Conservation (phyloP, 2,329 filamentous ascomycete species). For the Coccinonectria pachysandricola region DNA sequence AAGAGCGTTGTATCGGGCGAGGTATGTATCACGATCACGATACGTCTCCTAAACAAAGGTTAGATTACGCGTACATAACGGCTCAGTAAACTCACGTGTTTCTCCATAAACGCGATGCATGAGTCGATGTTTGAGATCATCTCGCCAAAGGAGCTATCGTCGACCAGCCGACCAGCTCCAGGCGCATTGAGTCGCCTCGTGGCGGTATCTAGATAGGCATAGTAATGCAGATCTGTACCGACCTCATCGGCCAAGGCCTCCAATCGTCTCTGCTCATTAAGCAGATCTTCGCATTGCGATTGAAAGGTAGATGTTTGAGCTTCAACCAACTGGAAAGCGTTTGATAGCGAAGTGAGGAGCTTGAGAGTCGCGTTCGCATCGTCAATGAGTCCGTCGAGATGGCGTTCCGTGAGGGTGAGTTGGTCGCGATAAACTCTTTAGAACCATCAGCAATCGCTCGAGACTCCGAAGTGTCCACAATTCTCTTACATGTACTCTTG, state of each 20-base stretch:
- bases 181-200: slow-evolving; percentile 86
- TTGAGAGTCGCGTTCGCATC: slow-evolving; percentile 69
- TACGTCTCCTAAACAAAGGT: slow-evolving; percentile 53
- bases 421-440: slow-evolving; percentile 68
- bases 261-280: slow-evolving; percentile 71
- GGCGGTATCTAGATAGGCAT: slow-evolving; percentile 84
- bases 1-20: slow-evolving; percentile 76
- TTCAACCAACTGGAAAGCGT: slow-evolving; percentile 81
- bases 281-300: slow-evolving; percentile 78
- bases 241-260: slow-evolving; percentile 74
- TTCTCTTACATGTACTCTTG: slow-evolving; percentile 65
- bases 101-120: slow-evolving; percentile 86
- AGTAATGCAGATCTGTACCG: slow-evolving; percentile 85
- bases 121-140: slow-evolving; percentile 82
- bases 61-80: neutral
- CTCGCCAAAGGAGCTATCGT: slow-evolving; percentile 74
- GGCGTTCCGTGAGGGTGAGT: slow-evolving; percentile 66
- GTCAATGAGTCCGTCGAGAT: slow-evolving; percentile 67
- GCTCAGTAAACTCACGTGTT: slow-evolving; percentile 49
- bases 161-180: slow-evolving; percentile 75
- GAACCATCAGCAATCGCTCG: slow-evolving; percentile 17
- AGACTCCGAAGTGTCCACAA: neutral
- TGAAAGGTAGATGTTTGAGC: slow-evolving; percentile 88
- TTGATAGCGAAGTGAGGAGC: slow-evolving; percentile 67
- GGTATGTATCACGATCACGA: slow-evolving; percentile 77